Conservation (phyloP, 768 basidiomycete genomes). For the Leucocoprinus leucothites region DNA sequence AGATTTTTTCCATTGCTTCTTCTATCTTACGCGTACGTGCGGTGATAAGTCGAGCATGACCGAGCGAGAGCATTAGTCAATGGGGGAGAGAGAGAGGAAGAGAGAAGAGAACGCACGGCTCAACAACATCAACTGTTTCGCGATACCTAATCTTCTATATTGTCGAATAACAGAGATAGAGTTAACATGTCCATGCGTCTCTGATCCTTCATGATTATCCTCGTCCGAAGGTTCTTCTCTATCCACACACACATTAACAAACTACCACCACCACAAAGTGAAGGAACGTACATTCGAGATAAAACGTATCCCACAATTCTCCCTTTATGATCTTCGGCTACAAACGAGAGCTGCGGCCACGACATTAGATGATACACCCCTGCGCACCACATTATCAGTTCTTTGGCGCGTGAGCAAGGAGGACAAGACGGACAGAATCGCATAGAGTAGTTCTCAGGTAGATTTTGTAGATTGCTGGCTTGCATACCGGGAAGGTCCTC, state of each 20-base stretch:
- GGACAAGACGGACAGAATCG: conserved; percentile 56
- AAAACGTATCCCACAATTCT: conserved; percentile 92
- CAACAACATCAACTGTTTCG: conserved; percentile 93
- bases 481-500: conserved; percentile 93
- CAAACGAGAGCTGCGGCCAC: conserved; percentile 92
- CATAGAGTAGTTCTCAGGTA: conserved; percentile 90
- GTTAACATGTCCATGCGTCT: conserved; percentile 89
- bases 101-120: conserved; percentile 61
- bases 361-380: conserved; percentile 89
- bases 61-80: no score
- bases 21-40: conserved; percentile 42
- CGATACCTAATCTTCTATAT: conserved; percentile 87
- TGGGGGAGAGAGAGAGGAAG: not conserved
- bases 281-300: conserved; percentile 77
- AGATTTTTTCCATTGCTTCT: conserved; percentile 88
- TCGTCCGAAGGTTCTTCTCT: conserved; percentile 36
- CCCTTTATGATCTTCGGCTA: conserved; percentile 87
- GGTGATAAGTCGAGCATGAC: no score
- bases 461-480: conserved; percentile 87
- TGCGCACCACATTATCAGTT: conserved; percentile 22
- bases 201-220: conserved; percentile 51
- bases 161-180: conserved; percentile 93
- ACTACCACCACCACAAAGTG: not conserved
- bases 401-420: not conserved
- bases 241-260: not conserved